phyloP scores from a whole-genome alignment of 2,329 filamentous ascomycete species.

The Cercospora canescens region DNA sequence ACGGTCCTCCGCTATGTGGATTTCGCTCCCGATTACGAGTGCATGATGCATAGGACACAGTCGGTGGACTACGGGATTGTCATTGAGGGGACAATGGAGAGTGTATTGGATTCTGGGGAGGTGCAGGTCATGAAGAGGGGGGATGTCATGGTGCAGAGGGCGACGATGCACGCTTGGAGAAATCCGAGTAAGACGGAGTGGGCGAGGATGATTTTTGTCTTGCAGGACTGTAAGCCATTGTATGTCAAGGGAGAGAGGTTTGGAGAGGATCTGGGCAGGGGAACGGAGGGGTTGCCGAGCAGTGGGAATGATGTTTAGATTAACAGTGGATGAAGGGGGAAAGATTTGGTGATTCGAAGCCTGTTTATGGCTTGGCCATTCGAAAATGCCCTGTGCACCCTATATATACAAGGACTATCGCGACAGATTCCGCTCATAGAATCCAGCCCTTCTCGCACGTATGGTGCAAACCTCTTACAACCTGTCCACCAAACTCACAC shows the following conservation, averaged over 20 bases:
- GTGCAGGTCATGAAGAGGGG: constrained; percentile 36
- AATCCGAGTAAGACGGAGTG: constrained; percentile 36
- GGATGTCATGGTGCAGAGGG: constrained; percentile 41
- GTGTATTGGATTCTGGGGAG: constrained; percentile 37
- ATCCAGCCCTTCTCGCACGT: not conserved
- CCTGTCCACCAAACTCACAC: not conserved
- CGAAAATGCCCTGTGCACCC: not conserved
- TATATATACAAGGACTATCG: not conserved
- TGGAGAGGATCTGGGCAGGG: constrained; percentile 33
- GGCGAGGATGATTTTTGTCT: constrained; percentile 38
- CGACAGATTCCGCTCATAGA: no score
- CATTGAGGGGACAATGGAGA: constrained; percentile 37
- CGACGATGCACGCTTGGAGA: constrained; percentile 41
- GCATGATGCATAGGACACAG: constrained; percentile 41
- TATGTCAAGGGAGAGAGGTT: constrained; percentile 31
- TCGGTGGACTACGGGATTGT: constrained; percentile 41
- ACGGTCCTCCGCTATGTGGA: constrained; percentile 48
- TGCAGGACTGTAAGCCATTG: constrained; percentile 34
- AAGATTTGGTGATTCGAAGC: not conserved
- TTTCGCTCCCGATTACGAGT: constrained; percentile 36
- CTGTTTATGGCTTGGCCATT: not conserved
- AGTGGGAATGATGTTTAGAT: constrained; percentile 20
- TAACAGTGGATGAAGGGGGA: not conserved
- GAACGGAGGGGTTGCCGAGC: constrained; percentile 20
- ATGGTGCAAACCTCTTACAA: not conserved